A percentile compares a stretch with the other conserved stretches of the same genome.
phyloP scores from a whole-genome alignment of 1,284 basidiomycete species.

The Leccinum pachyderme region DNA sequence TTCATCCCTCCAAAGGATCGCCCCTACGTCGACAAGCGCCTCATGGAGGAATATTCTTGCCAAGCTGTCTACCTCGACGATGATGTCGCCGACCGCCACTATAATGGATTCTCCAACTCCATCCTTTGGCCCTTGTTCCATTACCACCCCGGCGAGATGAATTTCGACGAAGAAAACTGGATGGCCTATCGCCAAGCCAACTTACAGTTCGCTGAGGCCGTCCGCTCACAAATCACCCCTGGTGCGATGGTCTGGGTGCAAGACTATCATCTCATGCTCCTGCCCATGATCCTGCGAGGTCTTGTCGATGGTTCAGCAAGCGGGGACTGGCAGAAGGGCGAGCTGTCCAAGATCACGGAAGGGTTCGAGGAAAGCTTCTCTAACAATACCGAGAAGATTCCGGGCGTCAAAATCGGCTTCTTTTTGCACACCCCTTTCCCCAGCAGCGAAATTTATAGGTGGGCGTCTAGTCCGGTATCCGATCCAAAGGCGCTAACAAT shows the following conservation, averaged over 20 bases:
- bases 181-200: constrained; percentile 97
- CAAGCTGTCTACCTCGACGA: constrained; percentile 97
- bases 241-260: constrained; percentile 99
- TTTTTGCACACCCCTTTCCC: constrained; percentile 99
- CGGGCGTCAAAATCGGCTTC: constrained; percentile 90
- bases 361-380: constrained; percentile 63
- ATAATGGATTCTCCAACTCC: constrained; percentile 99
- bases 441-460: constrained; percentile 97
- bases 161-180: constrained; percentile 99
- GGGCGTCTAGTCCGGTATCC: constrained; percentile 29
- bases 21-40: constrained; percentile 79
- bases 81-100: constrained; percentile 96
- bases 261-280: constrained; percentile 97
- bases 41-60: constrained; percentile 95
- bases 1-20: constrained; percentile 89
- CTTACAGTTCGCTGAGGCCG: constrained; percentile 88
- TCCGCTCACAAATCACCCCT: constrained; percentile 73
- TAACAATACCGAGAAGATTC: constrained; percentile 40
- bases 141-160: constrained; percentile 99
- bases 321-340: constrained; percentile 62
- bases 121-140: constrained; percentile 99
- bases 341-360: constrained; percentile 75
- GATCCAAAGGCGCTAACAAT: constrained; percentile 8
- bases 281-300: constrained; percentile 90
- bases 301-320: constrained; percentile 75